phyloP scores from a whole-genome alignment of 768 basidiomycete genomes.

The Collybia mongolica region DNA sequence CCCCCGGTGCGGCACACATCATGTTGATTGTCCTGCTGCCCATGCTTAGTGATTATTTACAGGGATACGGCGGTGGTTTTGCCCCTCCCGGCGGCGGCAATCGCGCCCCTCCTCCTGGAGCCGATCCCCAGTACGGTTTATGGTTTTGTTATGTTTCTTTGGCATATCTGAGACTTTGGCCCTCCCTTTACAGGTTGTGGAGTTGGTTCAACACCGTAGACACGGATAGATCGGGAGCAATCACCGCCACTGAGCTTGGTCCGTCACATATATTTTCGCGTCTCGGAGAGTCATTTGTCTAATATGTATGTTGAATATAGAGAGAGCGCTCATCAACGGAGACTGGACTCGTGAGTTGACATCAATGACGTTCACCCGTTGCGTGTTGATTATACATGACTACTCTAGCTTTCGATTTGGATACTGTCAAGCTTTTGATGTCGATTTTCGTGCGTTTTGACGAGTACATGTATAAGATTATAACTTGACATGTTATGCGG shows the following conservation, averaged over 20 bases:
- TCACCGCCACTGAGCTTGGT: conserved; percentile 69
- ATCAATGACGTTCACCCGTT: not conserved
- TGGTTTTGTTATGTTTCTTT: not conserved
- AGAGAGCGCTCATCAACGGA: conserved; percentile 50
- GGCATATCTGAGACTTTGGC: not conserved
- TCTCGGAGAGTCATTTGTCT: not conserved
- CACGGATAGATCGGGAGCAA: conserved; percentile 63
- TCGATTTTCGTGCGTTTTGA: conserved; percentile 62
- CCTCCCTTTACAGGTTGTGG: conserved; percentile 52
- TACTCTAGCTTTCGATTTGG: conserved; percentile 71
- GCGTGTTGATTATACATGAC: not conserved
- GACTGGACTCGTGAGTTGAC: conserved; percentile 72
- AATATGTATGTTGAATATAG: conserved; percentile 20
- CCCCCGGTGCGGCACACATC: conserved; percentile 14
- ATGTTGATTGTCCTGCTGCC: not conserved
- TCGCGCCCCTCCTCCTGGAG: conserved; percentile 57
- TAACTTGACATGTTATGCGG: not conserved
- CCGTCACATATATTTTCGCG: conserved; percentile 23
- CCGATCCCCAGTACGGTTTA: conserved; percentile 69
- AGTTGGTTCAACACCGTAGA: conserved; percentile 73
- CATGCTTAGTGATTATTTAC: not conserved
- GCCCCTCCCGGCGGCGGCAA: conserved; percentile 26
- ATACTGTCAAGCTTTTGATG: conserved; percentile 86
- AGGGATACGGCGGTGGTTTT: conserved; percentile 42
- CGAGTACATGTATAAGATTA: not conserved